These are phyloP conservation scores for Acanthamoeba quina DNA, from an alignment of 208 protist species.

Conservation along the genomic window DNA sequence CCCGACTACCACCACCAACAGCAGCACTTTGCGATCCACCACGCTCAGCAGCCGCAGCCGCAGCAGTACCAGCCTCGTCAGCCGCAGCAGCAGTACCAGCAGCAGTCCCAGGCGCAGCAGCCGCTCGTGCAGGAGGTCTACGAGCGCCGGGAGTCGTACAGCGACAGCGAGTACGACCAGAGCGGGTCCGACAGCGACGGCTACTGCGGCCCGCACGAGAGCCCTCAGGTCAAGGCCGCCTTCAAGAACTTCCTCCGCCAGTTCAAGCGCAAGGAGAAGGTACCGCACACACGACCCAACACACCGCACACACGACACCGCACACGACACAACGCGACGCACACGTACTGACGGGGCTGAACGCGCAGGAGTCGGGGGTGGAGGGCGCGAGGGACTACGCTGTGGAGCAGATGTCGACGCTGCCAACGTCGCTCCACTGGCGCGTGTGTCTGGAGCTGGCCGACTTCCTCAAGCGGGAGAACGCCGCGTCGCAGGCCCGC, in stretches of 20 bases:
- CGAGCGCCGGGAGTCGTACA: conserved; percentile 47
- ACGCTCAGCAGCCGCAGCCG: neutral
- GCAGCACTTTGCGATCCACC: neutral
- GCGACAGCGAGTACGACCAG: conserved; percentile 8
- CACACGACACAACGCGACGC: no score
- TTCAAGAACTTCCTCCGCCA: conserved; percentile 67
- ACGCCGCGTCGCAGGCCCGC: conserved; percentile 84
- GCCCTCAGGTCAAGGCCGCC: conserved; percentile 37
- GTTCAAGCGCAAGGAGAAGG: conserved; percentile 67
- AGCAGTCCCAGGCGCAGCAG: conserved; percentile 3
- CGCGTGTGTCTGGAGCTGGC: conserved; percentile 90
- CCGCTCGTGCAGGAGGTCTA: neutral
- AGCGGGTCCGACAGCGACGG: conserved; percentile 38
- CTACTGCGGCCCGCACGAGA: conserved; percentile 44
- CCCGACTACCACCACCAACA: neutral
- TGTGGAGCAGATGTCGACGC: conserved; percentile 9
- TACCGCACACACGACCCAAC: neutral
- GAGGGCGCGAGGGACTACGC: neutral
- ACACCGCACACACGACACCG: neutral
- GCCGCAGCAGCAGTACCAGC: conserved; percentile 16
- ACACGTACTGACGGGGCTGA: neutral
- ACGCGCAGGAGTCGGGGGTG: conserved; percentile 39
- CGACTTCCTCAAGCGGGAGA: conserved; percentile 89
- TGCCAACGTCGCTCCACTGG: conserved; percentile 82
- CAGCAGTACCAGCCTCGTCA: neutral